Base-by-base conservation (phyloP, 177 flowering plant genomes). In the Vitis hybrid region DNA sequence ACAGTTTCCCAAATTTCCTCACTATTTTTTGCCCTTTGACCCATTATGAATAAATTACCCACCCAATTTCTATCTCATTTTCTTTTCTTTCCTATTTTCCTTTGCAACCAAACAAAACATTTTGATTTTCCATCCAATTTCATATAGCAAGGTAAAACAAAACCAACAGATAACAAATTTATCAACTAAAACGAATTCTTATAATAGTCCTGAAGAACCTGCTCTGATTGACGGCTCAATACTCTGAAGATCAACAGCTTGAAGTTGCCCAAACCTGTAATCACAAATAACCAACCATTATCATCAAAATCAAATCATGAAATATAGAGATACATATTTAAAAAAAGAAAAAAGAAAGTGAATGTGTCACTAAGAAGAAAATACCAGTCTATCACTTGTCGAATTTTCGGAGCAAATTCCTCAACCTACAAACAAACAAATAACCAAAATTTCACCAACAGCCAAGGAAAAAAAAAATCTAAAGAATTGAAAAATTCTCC, bases 241-340 rank as follows among this genome's bases (percentile, higher is more conserved):
- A 68, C 87, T 91, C 50, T 84, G 76, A 66, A 95, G 97, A 84
- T 95, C 91, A 78, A 88, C 93, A 45, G 80, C 90, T 83, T 95
- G 98, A 73, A 95, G 97, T 73, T 91, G 96, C 65, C 99, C 99
- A 84, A 95, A 91, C 98, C 99, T 93, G 84, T 69, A 39, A 39
- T 4, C 45, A 39, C 54, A 76, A 68, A 45, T 26, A 71, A 72
- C 49, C 34, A 71, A 61, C 7, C 19, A 13, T 19, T 52, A 22
- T 22, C 70, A 57, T 22, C 12, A n/a, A 39, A 39, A 39, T 39
- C 6, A 39, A 39, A 39, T 39, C 45, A 39, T 39, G 45, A 39
- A 39, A 39, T 1, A 39, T 6, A 39, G 45, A 39, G 45, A 39
- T 39, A 6, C 9, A 6, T 39, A 26, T 39, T 39, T 39, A 39